Evolutionary conservation across 1,284 basidiomycete species (phyloP), one percentile per base, ranked within the genome.

Genomic region (Coniophora puteana): DNA sequence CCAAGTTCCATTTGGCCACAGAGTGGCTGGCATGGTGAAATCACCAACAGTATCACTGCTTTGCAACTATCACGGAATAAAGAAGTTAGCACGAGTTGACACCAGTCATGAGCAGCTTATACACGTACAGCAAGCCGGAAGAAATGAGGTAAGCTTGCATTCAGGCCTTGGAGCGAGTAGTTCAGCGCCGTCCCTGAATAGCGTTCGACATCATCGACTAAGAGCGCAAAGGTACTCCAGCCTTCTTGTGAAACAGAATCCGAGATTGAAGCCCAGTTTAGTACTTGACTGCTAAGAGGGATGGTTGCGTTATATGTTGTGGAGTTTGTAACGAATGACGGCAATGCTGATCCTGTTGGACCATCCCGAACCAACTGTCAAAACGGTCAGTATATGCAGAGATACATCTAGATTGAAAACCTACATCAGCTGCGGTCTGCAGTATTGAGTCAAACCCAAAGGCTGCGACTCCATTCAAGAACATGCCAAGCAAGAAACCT

Each of bases 131-230:
- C 89, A 35, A 92, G 66, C 45, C 89, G 72, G 60, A 93, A 86
- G 66, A 90, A 93, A 61, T 93, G 89, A 0, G 84, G 80, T 5
- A 93, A 54, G 12, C 69, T 70, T 1, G 66, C 55, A 40, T 85
- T 69, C 36, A 90, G 68, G 4, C 72, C 69, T 12, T 70, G 71
- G n/a, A 92, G 65, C 3, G 80, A 78, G 55, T 74, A 88, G 50
- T 83, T 85, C 36, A 85, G 67, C 5, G 72, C 78, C 3, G 65
- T 55, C 4, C 90, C 88, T 14, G 69, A 59, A 55, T 84, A 91
- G 44, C 84, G 72, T 55, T 91, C 76, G 0, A 94, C 90, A 51
- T 93, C 92, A 56, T 94, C 89, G 7, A 94, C 75, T 8, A 94
- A 70, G 26, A 94, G 71, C 1, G 79, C 67, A 53, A 89, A 92